Evolutionary conservation across 2,329 filamentous ascomycete species (phyloP).

Genomic region (Penicillium oxalicum): DNA sequence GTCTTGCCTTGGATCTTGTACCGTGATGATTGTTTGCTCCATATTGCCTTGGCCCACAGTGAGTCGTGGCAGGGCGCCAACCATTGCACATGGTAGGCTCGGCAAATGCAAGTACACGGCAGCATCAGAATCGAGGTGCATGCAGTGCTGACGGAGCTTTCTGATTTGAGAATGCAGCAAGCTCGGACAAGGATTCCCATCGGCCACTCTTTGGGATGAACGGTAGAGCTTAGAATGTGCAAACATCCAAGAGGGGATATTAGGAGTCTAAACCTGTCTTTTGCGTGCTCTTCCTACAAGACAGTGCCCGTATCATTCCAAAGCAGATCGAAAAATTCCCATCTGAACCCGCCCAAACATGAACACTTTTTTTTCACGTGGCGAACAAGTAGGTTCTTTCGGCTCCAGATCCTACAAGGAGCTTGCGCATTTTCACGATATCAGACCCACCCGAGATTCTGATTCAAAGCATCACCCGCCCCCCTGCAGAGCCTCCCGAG

Average conservation of each 20-base stretch:
- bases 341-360: background rate
- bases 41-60: conserved; percentile 3
- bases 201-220: no score
- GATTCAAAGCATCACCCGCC: background rate
- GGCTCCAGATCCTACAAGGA: background rate
- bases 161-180: no score
- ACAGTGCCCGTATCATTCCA: no score
- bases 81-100: background rate
- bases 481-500: background rate
- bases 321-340: background rate
- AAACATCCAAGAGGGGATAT: no score
- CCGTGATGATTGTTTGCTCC: background rate
- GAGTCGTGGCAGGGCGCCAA: background rate
- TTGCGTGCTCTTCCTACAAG: no score
- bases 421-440: background rate
- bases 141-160: no score
- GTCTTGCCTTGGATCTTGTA: background rate
- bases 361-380: background rate
- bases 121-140: background rate
- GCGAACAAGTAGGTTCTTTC: background rate
- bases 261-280: no score
- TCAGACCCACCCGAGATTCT: background rate
- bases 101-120: background rate
- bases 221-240: no score
- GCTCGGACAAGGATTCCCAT: no score